Evolutionary conservation across 805 yeast genomes (phyloP).

Genomic region (Yarrowia sp.): DNA sequence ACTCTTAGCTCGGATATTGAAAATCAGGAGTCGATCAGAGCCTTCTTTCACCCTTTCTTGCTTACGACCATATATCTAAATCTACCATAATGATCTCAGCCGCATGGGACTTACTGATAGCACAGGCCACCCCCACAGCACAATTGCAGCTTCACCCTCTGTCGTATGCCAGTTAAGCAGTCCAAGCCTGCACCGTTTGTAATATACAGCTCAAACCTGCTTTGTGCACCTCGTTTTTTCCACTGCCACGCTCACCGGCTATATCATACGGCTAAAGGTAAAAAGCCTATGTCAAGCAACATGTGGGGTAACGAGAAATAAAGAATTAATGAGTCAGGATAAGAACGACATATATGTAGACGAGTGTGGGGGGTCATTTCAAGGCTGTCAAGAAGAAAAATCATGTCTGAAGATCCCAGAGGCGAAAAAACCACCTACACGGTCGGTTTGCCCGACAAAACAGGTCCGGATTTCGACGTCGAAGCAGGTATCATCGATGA

Average conservation of each 20-base stretch:
- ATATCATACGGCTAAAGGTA: conserved; percentile 6
- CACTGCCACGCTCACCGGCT: background rate
- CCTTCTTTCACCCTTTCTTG: background rate
- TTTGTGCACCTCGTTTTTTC: conserved; percentile 8
- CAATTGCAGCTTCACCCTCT: background rate
- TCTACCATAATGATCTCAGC: background rate
- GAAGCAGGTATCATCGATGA: conserved; percentile 19
- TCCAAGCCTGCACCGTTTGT: background rate
- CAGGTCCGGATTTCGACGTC: background rate
- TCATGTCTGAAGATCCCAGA: background rate
- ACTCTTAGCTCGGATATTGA: background rate
- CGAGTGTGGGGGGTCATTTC: background rate
- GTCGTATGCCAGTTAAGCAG: background rate
- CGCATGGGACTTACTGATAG: background rate
- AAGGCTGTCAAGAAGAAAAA: background rate
- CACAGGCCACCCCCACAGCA: background rate
- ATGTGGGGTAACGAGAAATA: conserved; percentile 8
- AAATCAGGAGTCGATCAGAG: background rate
- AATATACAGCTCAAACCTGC: conserved; percentile 20
- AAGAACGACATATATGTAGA: background rate
- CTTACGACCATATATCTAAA: too few relatives aligned
- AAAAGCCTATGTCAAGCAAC: conserved; percentile 1
- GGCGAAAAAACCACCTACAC: conserved; percentile 17
- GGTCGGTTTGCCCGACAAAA: background rate
- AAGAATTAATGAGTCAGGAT: conserved; percentile 4